Evolutionary conservation across 73 alveolate genomes (phyloP), one percentile per base, ranked within the genome.

Genomic region (Uronychia setigera): DNA sequence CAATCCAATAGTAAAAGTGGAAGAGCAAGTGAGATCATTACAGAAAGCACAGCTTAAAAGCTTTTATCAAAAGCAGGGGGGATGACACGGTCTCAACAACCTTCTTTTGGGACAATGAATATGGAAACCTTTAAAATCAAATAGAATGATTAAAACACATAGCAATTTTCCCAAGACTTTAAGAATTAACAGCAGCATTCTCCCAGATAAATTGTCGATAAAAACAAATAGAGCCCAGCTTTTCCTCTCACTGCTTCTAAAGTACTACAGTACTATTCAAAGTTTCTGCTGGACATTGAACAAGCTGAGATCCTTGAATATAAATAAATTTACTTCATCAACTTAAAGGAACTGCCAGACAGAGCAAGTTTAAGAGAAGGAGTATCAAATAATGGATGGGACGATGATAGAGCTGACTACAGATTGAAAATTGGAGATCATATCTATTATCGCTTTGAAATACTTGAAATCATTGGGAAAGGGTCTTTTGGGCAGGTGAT

Each of bases 401-500:
- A 94, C 83, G 99, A 95, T 79, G 87, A 81, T 76, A 94, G 91
- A 32, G 96, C 95, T 31, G 87, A 95, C 88, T 95, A 95, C 82
- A 81, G 88, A 88, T 76, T 95, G 33, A 58, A 57, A 34, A 93
- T 84, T 76, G 97, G 97, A 76, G 94, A 91, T 82, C 98, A 95
- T 80, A 75, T 95, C 60, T 87, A 88, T 60, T 95, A 93, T 78
- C 77, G 99, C 79, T 95, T 86, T 89, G 93, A 95, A 81, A 86
- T 95, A 32, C 76, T 93, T 32, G 92, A 80, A 32, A 25, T 80
- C 46, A 85, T 95, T 11, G 99, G 99, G 9, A 91, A 95, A 74
- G 99, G 99, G 0, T 90, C 99, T 1, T 95, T 92, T 74, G 99
- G 99, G 13, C 96, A 93, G 80, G 97, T 96, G 11, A 60, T 93